Base-by-base conservation (phyloP, 2,329 filamentous ascomycete genomes). In the Talaromyces sp. region DNA sequence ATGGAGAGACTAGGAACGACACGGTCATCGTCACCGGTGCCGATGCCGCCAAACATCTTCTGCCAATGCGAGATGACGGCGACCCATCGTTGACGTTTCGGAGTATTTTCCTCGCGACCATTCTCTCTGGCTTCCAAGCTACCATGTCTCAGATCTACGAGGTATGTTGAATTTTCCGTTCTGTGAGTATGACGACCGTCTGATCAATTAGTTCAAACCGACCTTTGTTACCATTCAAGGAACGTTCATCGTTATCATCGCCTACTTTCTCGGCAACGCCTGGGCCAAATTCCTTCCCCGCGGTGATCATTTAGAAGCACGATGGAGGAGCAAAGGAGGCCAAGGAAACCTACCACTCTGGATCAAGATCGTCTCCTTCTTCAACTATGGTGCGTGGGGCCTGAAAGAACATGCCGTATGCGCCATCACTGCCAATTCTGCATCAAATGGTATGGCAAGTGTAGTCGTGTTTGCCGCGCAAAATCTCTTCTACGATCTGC, bases 361-460 rank as follows among this genome's bases (percentile, higher is more conserved):
- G 71, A 81, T 86, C 54, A 67, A 63, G 0, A 11, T 78, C 16
- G 37, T 80, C 16, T 75, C 73, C 7, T 81, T 87, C 57, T 24
- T 87, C 68, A 87, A 87, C 68, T 74, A 74, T 5, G 81, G 84
- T 0, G 79, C 79, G 0, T 87, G 82, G 81, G 77, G 76, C 33
- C 72, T 87, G 37, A 87, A 87, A 67, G 85, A 87, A 69, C 85
- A 87, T 41, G 76, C 83, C 0, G 78, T 86, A 1, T 82, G 81
- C 67, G 69, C 83, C 58, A 84, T 86, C 69, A 86, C 82, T 0
- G 83, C 84, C 1, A 83, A 82, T 0, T 83, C 83, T 0, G 84
- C 82, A 0, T 84, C 82, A 3, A 84, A 85, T 54, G 83, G 80
- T 0, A 64, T 78, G 0, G 77, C 75, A 3, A 80, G 76, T 14